phyloP scores from a whole-genome alignment of 768 basidiomycete genomes.

The Paxillus involutus region DNA sequence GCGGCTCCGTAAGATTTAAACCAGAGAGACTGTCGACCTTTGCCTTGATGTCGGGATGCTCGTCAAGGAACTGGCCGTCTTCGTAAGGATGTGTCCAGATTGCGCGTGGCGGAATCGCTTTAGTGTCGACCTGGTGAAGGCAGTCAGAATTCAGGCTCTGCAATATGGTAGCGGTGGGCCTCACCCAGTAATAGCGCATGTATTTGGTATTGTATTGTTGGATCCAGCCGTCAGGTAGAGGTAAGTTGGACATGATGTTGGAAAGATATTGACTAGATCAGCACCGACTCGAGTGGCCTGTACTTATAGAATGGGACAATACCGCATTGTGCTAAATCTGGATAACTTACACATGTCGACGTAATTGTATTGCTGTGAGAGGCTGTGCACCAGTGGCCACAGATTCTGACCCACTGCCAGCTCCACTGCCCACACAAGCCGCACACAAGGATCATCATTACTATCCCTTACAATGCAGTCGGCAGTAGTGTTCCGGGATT shows the following conservation, averaged over 20 bases:
- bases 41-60: constrained; percentile 49
- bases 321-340: too few relatives aligned
- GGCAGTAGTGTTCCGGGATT: too few relatives aligned
- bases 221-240: constrained; percentile 61
- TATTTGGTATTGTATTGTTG: constrained; percentile 42
- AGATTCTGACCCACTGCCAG: too few relatives aligned
- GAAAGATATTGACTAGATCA: neutral
- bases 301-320: too few relatives aligned
- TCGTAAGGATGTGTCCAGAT: constrained; percentile 77
- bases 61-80: constrained; percentile 59
- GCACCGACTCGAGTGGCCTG: too few relatives aligned
- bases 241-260: constrained; percentile 25
- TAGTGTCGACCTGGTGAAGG: constrained; percentile 56
- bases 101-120: constrained; percentile 57
- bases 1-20: constrained; percentile 16
- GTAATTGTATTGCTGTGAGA: too few relatives aligned
- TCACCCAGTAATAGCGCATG: constrained; percentile 51
- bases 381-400: too few relatives aligned
- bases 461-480: too few relatives aligned
- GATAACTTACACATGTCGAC: too few relatives aligned
- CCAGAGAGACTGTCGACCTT: constrained; percentile 26
- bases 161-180: neutral
- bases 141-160: neutral
- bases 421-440: too few relatives aligned
- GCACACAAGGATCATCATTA: too few relatives aligned